Evolutionary conservation across 106 monocot species (phyloP), one percentile per base, ranked within the genome.

Genomic region (Cymbidium sinense): DNA sequence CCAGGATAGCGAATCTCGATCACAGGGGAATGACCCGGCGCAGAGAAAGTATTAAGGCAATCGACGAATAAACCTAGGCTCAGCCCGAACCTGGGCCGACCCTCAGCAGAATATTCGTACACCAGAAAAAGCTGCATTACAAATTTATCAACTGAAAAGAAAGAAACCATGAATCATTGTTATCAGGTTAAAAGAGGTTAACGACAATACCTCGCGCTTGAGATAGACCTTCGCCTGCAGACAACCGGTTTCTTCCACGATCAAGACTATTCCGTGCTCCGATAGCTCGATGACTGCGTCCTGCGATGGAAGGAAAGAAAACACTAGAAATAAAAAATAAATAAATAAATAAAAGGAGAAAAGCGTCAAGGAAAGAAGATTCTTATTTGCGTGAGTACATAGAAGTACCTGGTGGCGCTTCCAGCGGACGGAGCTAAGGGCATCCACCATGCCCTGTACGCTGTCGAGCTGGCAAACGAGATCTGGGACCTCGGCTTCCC

Each of bases 211-310:
- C 92, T 99, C 99, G 43, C 99, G 88, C 77, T 95, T 99, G 8
- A 99, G 87, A 78, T 95, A 99, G 85, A 99, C 99, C 80, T 99
- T 99, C 79, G 95, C 99, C 86, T 99, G 99, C 34, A 99, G 85
- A 84, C 99, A 99, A 6, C 92, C 88, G 15, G 88, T 81, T 65
- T 99, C 99, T 77, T 99, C 99, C 11, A 99, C 95, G 76, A 92
- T 91, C 34, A 99, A 55, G 19, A 99, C 94, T 55, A 99, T 90
- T 0, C 99, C 99, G 75, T 99, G 99, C 82, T 92, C 99, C 21
- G 99, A 99, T 0, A 99, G 75, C 79, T 99, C 99, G 34, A 99
- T 43, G 47, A 99, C 87, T 21, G 92, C 90, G 35, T 99, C 99
- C 99, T 99, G 86, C 25, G 18, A 20, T 2, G 0, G 6, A 33